phyloP scores from a whole-genome alignment of 306 rosid species.

The Gillenia trifoliata region DNA sequence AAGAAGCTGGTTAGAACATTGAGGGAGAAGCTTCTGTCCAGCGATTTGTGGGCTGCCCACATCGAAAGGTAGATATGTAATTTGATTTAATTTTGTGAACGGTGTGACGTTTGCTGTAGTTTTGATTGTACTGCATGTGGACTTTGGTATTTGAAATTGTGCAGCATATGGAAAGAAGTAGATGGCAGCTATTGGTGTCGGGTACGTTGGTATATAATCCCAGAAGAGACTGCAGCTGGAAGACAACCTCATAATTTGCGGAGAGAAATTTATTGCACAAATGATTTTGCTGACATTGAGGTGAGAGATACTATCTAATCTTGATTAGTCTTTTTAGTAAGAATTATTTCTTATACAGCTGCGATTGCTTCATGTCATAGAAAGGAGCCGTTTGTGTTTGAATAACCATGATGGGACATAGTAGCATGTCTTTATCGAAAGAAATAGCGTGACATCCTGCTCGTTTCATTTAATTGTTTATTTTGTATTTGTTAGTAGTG shows the following conservation, averaged over 20 bases:
- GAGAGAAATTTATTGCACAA: constrained; percentile 81
- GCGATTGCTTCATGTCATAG: not conserved
- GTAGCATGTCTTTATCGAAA: not conserved
- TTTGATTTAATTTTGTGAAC: not conserved
- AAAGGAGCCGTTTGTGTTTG: not conserved
- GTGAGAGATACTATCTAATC: constrained; percentile 25
- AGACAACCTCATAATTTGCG: constrained; percentile 84
- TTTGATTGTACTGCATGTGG: not conserved
- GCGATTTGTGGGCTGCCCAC: constrained; percentile 83
- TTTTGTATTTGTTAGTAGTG: no score
- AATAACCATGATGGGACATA: not conserved
- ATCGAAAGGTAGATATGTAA: constrained; percentile 41
- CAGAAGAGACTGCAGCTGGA: constrained; percentile 85
- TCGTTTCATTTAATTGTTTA: not conserved
- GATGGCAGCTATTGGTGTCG: constrained; percentile 71
- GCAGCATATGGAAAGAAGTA: constrained; percentile 79
- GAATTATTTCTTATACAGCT: constrained; percentile 5
- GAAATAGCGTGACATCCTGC: not conserved
- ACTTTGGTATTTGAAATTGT: constrained; percentile 12
- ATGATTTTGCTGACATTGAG: constrained; percentile 84
- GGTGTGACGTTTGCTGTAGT: not conserved
- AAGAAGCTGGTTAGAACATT: constrained; percentile 60
- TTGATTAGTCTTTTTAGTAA: constrained; percentile 13
- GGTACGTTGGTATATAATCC: constrained; percentile 76
- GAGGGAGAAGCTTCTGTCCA: constrained; percentile 82